Evolutionary conservation across 768 basidiomycete species (phyloP), one percentile per base, ranked within the genome.

Genomic region (Psilocybe sp.): DNA sequence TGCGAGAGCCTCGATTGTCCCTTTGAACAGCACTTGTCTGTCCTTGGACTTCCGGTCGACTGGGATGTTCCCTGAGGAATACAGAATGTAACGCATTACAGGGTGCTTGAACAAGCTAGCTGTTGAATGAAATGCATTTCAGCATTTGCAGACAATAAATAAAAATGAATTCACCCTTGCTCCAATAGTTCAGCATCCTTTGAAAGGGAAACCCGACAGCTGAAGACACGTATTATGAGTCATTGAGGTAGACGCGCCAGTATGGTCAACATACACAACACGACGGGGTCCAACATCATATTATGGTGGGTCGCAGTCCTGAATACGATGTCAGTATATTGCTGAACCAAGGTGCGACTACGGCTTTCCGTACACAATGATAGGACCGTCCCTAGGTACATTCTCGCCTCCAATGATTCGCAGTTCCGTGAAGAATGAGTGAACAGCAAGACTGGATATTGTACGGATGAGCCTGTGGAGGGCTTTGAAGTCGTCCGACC

Each of bases 41-140:
- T 99, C 94, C 71, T 92, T 92, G 53, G 81, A 90, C 71, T 91
- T 94, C 52, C 97, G 82, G 67, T 97, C 95, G 33, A 98, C 96
- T 18, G 96, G 94, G 56, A 99, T 95, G 67, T 97, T 97, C n/a
- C 97, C 95, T 2, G 96, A 89, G 53, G 89, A 88, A 46, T 80
- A 80, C 8, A 98, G 76, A 51, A 98, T 78, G 55, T 82, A 85
- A 20, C 79, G 77, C 49, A 87, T 71, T 9, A 82, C 66, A 2
- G 91, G 91, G 64, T 97, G 87, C 14, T 71, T 79, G 65, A 96
- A 98, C 40, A 99, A 73, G 41, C 82, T 78, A 18, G 87, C 88
- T 86, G 40, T n/a, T 47, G 38, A 31, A 28, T n/a, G 31, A 33
- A 45, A 5, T 31, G 18, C 4, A 49, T 13, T 28, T 16, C 18